Evolutionary conservation across 306 rosid genomes (phyloP), one percentile per base, ranked within the genome.

Genomic region (Vachellia collinsii): DNA sequence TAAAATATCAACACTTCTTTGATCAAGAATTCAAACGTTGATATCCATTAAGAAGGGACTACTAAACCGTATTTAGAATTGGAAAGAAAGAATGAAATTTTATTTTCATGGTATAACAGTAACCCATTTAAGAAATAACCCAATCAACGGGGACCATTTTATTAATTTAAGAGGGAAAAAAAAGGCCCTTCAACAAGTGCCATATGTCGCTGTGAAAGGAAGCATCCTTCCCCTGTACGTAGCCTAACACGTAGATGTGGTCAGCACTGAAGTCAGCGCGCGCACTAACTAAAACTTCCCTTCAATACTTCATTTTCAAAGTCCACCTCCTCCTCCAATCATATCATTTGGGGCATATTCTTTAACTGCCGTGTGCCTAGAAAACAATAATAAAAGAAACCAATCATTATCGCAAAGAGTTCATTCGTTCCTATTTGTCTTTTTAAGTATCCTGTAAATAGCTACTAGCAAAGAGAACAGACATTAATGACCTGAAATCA

Each of bases 221-320:
- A 51, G 8, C 22, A 47, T 3, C 68, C 17, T 62, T 3, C 4
- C 2, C 12, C 48, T 43, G 9, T 43, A 12, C 12, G 53, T 5
- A 5, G 5, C 70, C 70, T 16, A 14, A 3, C n/a, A 4, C 22
- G 46, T 19, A 11, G 48, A 74, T 76, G 77, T 19, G 72, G 22
- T 72, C 79, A 84, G 84, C 84, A 63, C 84, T 76, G 48, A 71
- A 72, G 87, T 84, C 82, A 84, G 82, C 84, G 17, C 37, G 39
- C 67, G 76, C 78, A 71, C 87, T 84, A 50, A 25, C 50, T 50
- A 19, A 29, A 29, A 41, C 72, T 65, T 68, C 46, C 50, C 51
- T 0, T 8, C 0, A 56, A 0, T 8, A 1, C 23, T 53, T 53
- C 3, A 1, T 53, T 53, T 19, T n/a, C 29, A 20, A 54, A 7